Conservation (phyloP, 2,329 filamentous ascomycete species). For the Gnomoniopsis smithogilvyi region DNA sequence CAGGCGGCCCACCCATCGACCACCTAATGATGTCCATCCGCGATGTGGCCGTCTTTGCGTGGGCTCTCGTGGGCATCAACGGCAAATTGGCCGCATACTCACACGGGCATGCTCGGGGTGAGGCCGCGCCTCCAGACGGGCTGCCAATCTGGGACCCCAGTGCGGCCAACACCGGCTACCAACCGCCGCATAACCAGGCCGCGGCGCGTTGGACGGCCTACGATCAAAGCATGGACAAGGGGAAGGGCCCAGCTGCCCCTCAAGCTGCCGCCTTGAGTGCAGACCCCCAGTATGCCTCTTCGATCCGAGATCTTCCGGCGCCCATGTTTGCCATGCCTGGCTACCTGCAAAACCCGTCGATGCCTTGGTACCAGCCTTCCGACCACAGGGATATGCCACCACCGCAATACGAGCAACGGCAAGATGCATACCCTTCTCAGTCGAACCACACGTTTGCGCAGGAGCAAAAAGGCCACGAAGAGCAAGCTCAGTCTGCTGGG, state of each 20-base stretch:
- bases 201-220: slow-evolving; percentile 25
- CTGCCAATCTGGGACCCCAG: slow-evolving; percentile 58
- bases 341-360: neutral
- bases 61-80: slow-evolving; percentile 79
- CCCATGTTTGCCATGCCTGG: neutral
- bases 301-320: neutral
- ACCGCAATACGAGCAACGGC: slow-evolving; percentile 3
- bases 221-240: slow-evolving; percentile 19
- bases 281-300: neutral
- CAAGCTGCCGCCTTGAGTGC: neutral
- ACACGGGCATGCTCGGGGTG: slow-evolving; percentile 59
- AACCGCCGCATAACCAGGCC: slow-evolving; percentile 35
- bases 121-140: slow-evolving; percentile 58
- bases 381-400: neutral
- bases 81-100: slow-evolving; percentile 65
- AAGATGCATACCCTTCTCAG: neutral
- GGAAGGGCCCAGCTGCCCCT: slow-evolving; percentile 4
- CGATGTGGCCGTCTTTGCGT: slow-evolving; percentile 85
- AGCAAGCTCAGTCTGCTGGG: neutral
- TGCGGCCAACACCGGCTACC: slow-evolving; percentile 28
- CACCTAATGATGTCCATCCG: slow-evolving; percentile 77
- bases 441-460: neutral
- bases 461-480: neutral
- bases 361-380: neutral
- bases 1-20: slow-evolving; percentile 52